Base-by-base conservation (phyloP, 176 grass and related monocot genomes). In the Otatea glauca region DNA sequence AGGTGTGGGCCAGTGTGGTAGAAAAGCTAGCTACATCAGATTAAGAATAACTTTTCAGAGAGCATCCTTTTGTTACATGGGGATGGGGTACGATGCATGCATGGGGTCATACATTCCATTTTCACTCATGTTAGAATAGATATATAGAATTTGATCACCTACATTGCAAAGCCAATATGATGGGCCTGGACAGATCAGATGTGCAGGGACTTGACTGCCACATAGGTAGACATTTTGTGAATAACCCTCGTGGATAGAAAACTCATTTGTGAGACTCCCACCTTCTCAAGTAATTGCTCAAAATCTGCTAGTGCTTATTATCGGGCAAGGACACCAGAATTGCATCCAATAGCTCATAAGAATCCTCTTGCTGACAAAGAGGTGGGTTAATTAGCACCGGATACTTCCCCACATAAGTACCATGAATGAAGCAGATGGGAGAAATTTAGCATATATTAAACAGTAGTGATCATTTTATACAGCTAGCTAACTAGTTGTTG, bases 11-110 rank as follows among this genome's bases (percentile, higher is more conserved):
- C 21, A 39, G 20, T 49, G 63, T 15, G 48, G 38, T 68, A 25
- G 15, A 15, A 49, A 65, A 74, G 38, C 29, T 80, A 79, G 43
- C 44, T 42, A 45, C 42, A 41, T 68, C 87, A 25, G 49, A 67
- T 12, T 20, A 55, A 55, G 53, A 60, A 47, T 11, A 74, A 15
- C 68, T 59, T 47, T 35, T 34, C 48, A 58, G n/a, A 74, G 66
- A 67, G 38, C 51, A 62, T 70, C 42, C 16, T 61, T 80, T 68
- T 69, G 50, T 29, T 68, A 74, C 59, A 72, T 34, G 37, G 7
- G 17, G 49, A 29, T 29, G 29, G 29, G 29, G 29, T 29, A 21
- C 43, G 2, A 44, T 44, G 43, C 43, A 44, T 3, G 9, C 16
- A 43, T 59, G 24, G 0, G 21, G 32, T 9, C 64, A 27, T 70